Evolutionary conservation across 768 basidiomycete species (phyloP).

Genomic region (Boletus huronensis): DNA sequence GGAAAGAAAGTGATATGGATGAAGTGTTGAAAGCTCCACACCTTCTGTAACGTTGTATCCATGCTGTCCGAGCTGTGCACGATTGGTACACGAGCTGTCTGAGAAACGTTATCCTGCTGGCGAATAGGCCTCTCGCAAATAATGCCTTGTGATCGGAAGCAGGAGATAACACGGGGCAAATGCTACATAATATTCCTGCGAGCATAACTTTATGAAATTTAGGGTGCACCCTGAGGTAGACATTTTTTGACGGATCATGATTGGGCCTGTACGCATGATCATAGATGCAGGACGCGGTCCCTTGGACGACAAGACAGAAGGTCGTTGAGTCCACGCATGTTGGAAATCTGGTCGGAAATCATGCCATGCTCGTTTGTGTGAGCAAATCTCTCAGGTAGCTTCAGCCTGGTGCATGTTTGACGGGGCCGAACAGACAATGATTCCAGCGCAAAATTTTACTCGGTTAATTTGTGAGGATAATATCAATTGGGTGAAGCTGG

Average conservation of each 20-base stretch:
- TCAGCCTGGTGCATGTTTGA: constrained; percentile 1
- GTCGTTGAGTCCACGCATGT: neutral
- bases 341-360: constrained; percentile 25
- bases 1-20: neutral
- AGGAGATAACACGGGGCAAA: constrained; percentile 18
- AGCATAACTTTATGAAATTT: constrained; percentile 22
- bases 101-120: constrained; percentile 19
- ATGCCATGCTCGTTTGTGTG: constrained; percentile 1
- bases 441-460: neutral
- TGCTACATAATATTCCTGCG: constrained; percentile 32
- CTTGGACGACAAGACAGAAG: constrained; percentile 12
- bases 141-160: constrained; percentile 25
- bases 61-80: constrained; percentile 14
- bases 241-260: constrained; percentile 14
- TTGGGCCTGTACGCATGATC: constrained; percentile 3
- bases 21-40: constrained; percentile 15
- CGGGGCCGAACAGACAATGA: constrained; percentile 23
- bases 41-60: constrained; percentile 24
- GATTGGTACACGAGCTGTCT: constrained; percentile 12
- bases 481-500: too few relatives aligned
- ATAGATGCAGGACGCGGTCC: constrained; percentile 9
- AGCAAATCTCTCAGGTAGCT: neutral
- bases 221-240: constrained; percentile 33
- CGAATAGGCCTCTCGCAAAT: constrained; percentile 11
- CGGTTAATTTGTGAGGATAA: constrained; percentile 9